phyloP scores from a whole-genome alignment of 176 grass and related monocot genomes.

The Leersia perrieri region DNA sequence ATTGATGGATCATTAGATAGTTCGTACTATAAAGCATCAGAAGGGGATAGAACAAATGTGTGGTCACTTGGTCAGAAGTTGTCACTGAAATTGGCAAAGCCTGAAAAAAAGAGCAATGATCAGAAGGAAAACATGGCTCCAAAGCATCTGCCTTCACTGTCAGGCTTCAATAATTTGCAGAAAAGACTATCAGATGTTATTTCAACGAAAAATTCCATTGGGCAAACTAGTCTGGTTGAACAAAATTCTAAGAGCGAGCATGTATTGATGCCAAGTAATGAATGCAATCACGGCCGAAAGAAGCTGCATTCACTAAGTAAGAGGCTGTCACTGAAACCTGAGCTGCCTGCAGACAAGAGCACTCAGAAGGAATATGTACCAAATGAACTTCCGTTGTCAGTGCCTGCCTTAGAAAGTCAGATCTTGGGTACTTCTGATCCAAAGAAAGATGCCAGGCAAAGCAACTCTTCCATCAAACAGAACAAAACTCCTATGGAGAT shows the following conservation, averaged over 20 bases:
- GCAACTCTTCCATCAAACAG: conserved; percentile 24
- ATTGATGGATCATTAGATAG: conserved; percentile 7
- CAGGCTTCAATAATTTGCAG: conserved; percentile 17
- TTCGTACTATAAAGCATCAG: conserved; percentile 13
- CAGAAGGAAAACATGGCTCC: conserved; percentile 51
- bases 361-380: conserved; percentile 9
- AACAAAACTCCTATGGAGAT: conserved; percentile 18
- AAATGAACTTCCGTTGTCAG: conserved; percentile 4
- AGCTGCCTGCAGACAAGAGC: conserved; percentile 3
- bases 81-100: conserved; percentile 29
- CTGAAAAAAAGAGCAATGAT: conserved; percentile 35
- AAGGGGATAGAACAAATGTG: conserved; percentile 41
- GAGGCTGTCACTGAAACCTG: conserved; percentile 42
- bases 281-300: conserved; percentile 36
- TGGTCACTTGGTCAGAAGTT: conserved; percentile 33
- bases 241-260: conserved; percentile 8
- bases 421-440: background rate
- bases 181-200: conserved; percentile 30
- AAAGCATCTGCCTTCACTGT: conserved; percentile 24
- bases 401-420: background rate
- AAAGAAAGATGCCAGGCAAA: conserved; percentile 15
- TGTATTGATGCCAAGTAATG: conserved; percentile 28
- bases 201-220: conserved; percentile 17
- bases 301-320: conserved; percentile 35
- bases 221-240: conserved; percentile 23